phyloP scores from a whole-genome alignment of 2,329 filamentous ascomycete genomes.

The Arthroderma sp. region DNA sequence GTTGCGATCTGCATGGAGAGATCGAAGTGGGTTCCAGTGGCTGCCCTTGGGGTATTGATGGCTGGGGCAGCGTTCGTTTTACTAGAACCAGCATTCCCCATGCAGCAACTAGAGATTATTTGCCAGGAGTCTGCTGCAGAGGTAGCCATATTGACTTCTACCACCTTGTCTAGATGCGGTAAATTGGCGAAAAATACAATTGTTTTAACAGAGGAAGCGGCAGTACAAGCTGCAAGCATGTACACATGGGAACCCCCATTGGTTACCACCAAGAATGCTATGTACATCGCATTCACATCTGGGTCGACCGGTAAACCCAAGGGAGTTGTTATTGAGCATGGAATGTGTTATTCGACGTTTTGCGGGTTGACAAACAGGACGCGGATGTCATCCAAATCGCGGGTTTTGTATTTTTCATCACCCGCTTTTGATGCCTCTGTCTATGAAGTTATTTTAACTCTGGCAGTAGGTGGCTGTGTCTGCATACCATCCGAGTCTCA shows the following conservation, averaged over 20 bases:
- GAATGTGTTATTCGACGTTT: background rate
- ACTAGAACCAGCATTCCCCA: conserved; percentile 15
- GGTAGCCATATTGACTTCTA: background rate
- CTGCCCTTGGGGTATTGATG: conserved; percentile 10
- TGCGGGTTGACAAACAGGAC: no score
- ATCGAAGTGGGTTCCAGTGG: conserved; percentile 8
- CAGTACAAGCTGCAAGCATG: background rate
- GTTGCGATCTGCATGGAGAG: conserved; percentile 10
- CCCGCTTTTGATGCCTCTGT: conserved; percentile 83
- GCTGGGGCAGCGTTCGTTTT: conserved; percentile 9
- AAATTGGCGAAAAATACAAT: conserved; percentile 1
- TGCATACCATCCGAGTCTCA: conserved; percentile 30
- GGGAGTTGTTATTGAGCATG: conserved; percentile 10
- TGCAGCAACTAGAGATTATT: conserved; percentile 8
- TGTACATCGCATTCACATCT: conserved; percentile 36
- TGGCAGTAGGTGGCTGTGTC: conserved; percentile 25
- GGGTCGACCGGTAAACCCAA: conserved; percentile 12
- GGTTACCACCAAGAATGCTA: conserved; percentile 1
- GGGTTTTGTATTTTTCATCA: conserved; percentile 66
- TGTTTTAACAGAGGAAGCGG: background rate
- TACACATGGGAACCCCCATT: background rate
- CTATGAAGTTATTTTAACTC: conserved; percentile 60
- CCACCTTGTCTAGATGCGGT: background rate
- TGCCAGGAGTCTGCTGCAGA: conserved; percentile 3
- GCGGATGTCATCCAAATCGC: background rate